Evolutionary conservation across 1,139 yeast species (phyloP), one percentile per base, ranked within the genome.

Genomic region (Magnusiomyces ingens): DNA sequence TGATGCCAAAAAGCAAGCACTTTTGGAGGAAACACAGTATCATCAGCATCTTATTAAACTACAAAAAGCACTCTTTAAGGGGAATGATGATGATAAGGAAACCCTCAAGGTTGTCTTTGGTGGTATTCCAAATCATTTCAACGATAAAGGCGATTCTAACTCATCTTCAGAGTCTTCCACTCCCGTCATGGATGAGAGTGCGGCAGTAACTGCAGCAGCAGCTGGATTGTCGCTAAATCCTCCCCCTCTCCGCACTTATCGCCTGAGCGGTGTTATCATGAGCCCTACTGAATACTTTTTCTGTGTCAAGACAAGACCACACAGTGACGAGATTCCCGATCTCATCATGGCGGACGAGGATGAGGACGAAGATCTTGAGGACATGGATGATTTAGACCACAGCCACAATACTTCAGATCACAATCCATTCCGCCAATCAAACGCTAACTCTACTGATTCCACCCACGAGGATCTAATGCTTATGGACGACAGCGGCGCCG

Each of bases 281-380:
- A 62, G 66, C 35, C 67, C 67, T 0, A 54, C 60, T 2, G 68
- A 65, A 50, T 64, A 58, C 49, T 63, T 59, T 53, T 62, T 60
- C 50, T 49, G 50, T 44, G 40, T 35, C 5, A 17, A 15, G 29
- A 15, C 37, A 12, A 37, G 47, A 13, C 50, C 51, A 1, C 48
- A 50, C 40, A 15, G 38, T 11, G 50, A 50, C 32, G 52, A 52
- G n/a, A 53, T 52, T 15, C 46, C 45, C 5, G 57, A 58, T 47
- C 53, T 60, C 19, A 57, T 59, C 38, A 61, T 59, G 44, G 26
- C 58, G 21, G 56, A 52, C 11, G 51, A 50, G 26, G 52, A 22
- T 11, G 15, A 35, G 2, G 29, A 41, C 2, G 51, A 51, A 38
- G 50, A 51, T 26, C n/a, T 19, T 8, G 49, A 45, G n/a, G 35